Evolutionary conservation across 805 yeast genomes (phyloP).

Genomic region (Kazachstania martiniae): DNA sequence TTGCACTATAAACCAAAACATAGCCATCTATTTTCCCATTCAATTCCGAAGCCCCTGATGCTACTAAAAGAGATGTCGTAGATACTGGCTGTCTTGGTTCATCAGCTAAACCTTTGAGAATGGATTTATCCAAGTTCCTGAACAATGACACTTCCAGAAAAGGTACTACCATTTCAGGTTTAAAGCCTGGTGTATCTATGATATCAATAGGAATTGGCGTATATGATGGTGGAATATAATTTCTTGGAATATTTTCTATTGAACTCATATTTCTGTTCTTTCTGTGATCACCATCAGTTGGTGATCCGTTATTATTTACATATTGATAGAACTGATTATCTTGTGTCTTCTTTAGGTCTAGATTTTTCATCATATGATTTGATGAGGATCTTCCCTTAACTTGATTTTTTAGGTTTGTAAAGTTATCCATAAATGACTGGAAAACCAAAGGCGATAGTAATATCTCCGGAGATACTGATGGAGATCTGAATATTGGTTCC

Average conservation of each 20-base stretch:
- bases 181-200: constrained; percentile 66
- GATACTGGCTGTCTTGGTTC: constrained; percentile 52
- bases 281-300: background rate
- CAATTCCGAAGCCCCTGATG: constrained; percentile 69
- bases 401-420: constrained; percentile 10
- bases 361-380: constrained; percentile 3
- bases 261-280: background rate
- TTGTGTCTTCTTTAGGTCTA: constrained; percentile 3
- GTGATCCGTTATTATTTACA: background rate
- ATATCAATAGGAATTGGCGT: constrained; percentile 58
- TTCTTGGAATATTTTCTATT: constrained; percentile 9
- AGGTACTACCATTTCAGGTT: constrained; percentile 58
- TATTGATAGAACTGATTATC: background rate
- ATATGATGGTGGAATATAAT: constrained; percentile 38
- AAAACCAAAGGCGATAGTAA: constrained; percentile 31
- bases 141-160: constrained; percentile 64
- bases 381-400: constrained; percentile 10
- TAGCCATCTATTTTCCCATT: constrained; percentile 73
- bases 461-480: constrained; percentile 21
- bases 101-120: constrained; percentile 49
- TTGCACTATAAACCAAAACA: constrained; percentile 54
- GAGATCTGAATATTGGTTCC: constrained; percentile 24
- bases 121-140: constrained; percentile 46
- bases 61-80: constrained; percentile 59
- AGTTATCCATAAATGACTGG: constrained; percentile 25